Conservation (phyloP, 257 asterid species). For the Ilex aquifolium region DNA sequence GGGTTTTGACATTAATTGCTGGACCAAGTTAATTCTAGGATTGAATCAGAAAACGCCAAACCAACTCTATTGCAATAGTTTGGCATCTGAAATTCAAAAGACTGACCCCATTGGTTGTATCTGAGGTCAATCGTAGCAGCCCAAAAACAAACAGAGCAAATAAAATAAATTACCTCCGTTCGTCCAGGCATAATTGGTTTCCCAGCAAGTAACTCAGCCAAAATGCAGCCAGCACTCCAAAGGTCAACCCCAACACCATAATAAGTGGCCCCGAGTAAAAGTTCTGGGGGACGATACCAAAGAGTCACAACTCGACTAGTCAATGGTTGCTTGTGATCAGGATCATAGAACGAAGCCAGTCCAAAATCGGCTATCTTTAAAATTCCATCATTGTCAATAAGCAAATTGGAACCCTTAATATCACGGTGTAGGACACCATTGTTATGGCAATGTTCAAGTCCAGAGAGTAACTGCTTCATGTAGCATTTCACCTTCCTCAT, state of each 20-base stretch:
- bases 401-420: conserved; percentile 83
- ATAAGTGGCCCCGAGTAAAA: conserved; percentile 69
- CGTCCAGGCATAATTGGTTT: conserved; percentile 89
- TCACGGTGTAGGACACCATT: conserved; percentile 92
- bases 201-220: conserved; percentile 78
- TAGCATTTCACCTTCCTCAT: conserved; percentile 73
- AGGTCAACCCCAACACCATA: conserved; percentile 86
- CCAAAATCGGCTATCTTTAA: conserved; percentile 93
- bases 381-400: conserved; percentile 65
- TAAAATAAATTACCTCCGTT: conserved; percentile 59
- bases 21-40: too few relatives aligned
- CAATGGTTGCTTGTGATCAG: conserved; percentile 58
- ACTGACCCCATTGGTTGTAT: not conserved
- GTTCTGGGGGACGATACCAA: conserved; percentile 98
- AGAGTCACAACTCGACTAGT: conserved; percentile 93
- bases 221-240: conserved; percentile 97
- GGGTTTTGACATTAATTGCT: too few relatives aligned
- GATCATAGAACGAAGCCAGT: conserved; percentile 69
- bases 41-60: too few relatives aligned
- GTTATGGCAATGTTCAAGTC: conserved; percentile 89
- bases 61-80: too few relatives aligned
- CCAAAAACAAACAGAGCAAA: conserved; percentile 4
- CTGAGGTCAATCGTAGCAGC: not conserved
- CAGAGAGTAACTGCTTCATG: conserved; percentile 75
- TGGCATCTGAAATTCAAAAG: not conserved